Base-by-base conservation (phyloP, 2,329 filamentous ascomycete genomes). In the Tolypocladium album region DNA sequence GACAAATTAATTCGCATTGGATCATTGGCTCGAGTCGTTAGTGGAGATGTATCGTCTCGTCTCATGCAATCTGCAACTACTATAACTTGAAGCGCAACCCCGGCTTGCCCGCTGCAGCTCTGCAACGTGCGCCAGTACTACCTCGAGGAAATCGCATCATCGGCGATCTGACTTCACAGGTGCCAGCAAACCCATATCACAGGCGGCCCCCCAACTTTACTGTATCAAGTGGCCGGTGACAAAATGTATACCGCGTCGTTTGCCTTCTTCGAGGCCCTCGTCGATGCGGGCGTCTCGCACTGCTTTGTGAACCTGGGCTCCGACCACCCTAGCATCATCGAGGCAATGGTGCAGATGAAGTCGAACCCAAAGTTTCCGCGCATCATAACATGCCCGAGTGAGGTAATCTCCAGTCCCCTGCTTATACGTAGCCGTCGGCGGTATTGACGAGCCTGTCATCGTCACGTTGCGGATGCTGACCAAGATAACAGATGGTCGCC, bases 231-330 rank as follows among this genome's bases (percentile, higher is more conserved):
- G 43, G 24, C 43, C 42, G 1, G 22, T 47, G 43, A 47, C 22
- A 70, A 71, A 15, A 80, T 79, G 77, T 88, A 92, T 70, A 92
- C 89, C 9, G 84, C 89, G 17, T 90, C 88, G 0, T 89, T 87
- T 68, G 89, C 89, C 71, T 92, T 92, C 73, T 92, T 92, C 64
- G 89, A 92, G 77, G 87, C 88, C 39, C 75, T 92, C 55, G 90
- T 86, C 85, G 87, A 90, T 70, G 82, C 82, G 45, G 83, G 83
- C n/a, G 76, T 86, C 45, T 79, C 79, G 42, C 79, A 85, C 68
- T 80, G 81, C 72, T 79, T 79, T 60, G 85, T 88, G 61, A 88
- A 88, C 67, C 75, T 88, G 40, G 86, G 86, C 17, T 86, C 82
- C 38, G 86, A 88, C 65, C 86, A 92, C 68, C 89, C 89, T 1